Evolutionary conservation across 495 filamentous ascomycete species (phyloP).

Genomic region (Sordaria brevicollis): DNA sequence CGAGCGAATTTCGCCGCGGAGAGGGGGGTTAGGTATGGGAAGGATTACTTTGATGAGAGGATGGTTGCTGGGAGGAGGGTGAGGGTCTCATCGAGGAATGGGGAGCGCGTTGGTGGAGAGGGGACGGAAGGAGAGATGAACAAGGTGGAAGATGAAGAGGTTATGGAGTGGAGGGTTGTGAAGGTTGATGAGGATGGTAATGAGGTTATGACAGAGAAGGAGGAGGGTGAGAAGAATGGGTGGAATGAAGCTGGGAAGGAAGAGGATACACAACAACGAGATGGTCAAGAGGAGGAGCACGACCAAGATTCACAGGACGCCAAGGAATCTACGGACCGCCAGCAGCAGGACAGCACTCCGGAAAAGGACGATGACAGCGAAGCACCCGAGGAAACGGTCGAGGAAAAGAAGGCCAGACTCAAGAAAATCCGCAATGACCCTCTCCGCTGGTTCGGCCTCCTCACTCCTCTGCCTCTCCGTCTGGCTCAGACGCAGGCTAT

Average conservation of each 20-base stretch:
- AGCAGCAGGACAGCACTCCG: not conserved
- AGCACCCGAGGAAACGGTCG: not conserved
- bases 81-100: not conserved
- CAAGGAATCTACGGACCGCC: not conserved
- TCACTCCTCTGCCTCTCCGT: conserved; percentile 50
- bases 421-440: conserved; percentile 36
- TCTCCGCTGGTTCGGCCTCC: conserved; percentile 59
- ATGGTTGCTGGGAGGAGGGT: conserved; percentile 52
- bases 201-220: not conserved
- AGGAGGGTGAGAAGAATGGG: not conserved
- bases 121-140: not conserved
- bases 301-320: not conserved
- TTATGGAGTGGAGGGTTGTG: not conserved
- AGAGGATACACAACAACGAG: not conserved
- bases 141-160: not conserved
- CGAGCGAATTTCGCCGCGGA: conserved; percentile 62
- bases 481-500: conserved; percentile 43
- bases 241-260: not conserved
- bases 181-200: not conserved
- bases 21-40: conserved; percentile 52
- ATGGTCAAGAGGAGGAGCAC: not conserved
- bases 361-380: conserved; percentile 6
- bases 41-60: conserved; percentile 59
- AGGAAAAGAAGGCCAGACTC: not conserved
- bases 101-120: not conserved